phyloP scores from a whole-genome alignment of 768 basidiomycete genomes.

The Paxillus involutus region DNA sequence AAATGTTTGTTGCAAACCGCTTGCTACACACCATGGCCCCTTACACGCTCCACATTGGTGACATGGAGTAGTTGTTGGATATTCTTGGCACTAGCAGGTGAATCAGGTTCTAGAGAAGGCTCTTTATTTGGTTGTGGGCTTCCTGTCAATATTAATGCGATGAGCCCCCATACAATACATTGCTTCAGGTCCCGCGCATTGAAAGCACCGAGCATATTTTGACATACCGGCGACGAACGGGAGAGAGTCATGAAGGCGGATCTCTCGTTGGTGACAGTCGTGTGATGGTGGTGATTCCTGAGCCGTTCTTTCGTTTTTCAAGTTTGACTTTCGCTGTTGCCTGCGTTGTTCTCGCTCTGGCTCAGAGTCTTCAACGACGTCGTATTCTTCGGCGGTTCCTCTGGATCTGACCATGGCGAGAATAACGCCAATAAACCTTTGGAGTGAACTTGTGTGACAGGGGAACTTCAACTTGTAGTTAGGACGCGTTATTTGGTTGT shows the following conservation, averaged over 20 bases:
- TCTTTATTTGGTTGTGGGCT: background rate
- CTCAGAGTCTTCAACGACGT: constrained; percentile 68
- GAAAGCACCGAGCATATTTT: background rate
- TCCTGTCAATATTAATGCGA: background rate
- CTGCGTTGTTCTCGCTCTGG: constrained; percentile 56
- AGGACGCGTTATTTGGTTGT: constrained; percentile 48
- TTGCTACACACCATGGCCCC: background rate
- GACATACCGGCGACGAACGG: background rate
- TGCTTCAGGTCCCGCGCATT: background rate
- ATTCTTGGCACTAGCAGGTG: background rate
- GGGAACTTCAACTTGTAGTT: background rate
- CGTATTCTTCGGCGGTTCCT: constrained; percentile 16
- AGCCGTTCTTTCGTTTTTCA: background rate
- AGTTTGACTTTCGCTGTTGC: background rate
- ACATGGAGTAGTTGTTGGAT: background rate
- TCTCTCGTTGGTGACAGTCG: background rate
- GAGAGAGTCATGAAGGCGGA: background rate
- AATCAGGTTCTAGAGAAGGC: background rate
- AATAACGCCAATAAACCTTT: background rate
- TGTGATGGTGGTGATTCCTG: too few relatives aligned
- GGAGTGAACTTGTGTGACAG: background rate
- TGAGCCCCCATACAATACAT: background rate
- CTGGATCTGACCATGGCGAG: background rate
- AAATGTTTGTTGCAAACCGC: background rate
- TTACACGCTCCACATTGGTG: background rate